phyloP scores from a whole-genome alignment of 345 rosid species.

The Populus alba region DNA sequence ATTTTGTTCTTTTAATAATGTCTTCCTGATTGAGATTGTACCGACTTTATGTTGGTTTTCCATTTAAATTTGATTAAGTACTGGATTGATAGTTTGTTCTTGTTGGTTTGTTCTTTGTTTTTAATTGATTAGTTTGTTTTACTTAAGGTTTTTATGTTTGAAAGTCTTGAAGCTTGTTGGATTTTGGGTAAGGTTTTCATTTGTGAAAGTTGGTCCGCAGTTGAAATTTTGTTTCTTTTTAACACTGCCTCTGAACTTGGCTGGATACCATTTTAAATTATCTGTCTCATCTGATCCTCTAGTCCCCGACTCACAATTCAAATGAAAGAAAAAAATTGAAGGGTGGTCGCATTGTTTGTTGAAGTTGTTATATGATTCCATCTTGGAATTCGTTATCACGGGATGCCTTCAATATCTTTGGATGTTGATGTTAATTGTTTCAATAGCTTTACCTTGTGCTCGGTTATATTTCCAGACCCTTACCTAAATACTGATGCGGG shows the following conservation, averaged over 20 bases:
- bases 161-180: background rate
- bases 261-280: background rate
- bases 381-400: background rate
- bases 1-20: background rate
- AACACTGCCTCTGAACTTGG: background rate
- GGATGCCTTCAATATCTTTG: background rate
- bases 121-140: background rate
- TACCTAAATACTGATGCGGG: slow-evolving; percentile 95
- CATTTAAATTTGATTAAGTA: background rate
- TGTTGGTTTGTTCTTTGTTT: background rate
- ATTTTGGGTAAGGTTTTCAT: background rate
- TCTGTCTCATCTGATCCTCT: background rate
- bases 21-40: background rate
- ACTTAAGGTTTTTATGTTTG: background rate
- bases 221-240: background rate
- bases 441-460: background rate
- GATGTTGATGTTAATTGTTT: background rate
- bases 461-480: slow-evolving; percentile 58
- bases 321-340: slow-evolving; percentile 12
- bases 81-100: background rate
- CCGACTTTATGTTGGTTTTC: background rate
- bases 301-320: background rate
- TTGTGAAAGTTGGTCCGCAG: background rate
- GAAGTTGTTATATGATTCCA: background rate
- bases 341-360: background rate